These are phyloP conservation scores for Sporothrix luriei DNA, from an alignment of 2,329 filamentous ascomycete genomes.

Conservation along the genomic window DNA sequence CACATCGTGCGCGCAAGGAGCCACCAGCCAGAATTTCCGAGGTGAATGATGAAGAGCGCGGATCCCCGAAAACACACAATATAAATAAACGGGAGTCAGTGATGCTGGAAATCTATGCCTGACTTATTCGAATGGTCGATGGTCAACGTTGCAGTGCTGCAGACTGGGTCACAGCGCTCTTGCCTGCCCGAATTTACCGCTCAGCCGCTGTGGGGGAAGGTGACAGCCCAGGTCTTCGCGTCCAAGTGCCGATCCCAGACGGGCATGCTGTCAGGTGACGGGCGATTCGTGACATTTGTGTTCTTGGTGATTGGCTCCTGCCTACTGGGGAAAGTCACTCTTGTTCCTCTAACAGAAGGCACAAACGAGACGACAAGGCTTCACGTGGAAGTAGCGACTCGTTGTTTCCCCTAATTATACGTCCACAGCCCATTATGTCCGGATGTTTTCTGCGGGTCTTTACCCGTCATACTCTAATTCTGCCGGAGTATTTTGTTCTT, in stretches of 20 bases:
- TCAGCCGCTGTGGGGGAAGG: slow-evolving; percentile 9
- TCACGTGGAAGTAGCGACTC: slow-evolving; percentile 7
- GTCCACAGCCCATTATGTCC: neutral
- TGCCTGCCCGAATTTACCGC: neutral
- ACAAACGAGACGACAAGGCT: too few species aligned
- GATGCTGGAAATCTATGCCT: too few species aligned
- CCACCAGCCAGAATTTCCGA: neutral
- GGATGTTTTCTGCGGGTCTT: slow-evolving; percentile 16
- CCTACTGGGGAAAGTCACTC: neutral
- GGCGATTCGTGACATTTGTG: slow-evolving; percentile 22
- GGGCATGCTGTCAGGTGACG: slow-evolving; percentile 28
- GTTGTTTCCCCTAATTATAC: neutral
- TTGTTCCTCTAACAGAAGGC: neutral
- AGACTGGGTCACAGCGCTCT: neutral
- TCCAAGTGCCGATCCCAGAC: slow-evolving; percentile 27
- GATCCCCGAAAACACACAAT: too few species aligned
- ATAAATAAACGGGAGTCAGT: neutral
- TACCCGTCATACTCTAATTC: slow-evolving; percentile 10
- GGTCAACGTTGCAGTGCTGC: neutral
- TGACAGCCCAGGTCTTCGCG: slow-evolving; percentile 8
- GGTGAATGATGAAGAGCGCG: neutral
- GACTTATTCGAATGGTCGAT: too few species aligned
- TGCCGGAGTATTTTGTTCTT: neutral
- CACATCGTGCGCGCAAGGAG: slow-evolving; percentile 19
- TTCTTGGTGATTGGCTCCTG: slow-evolving; percentile 26